Evolutionary conservation across 1,284 basidiomycete genomes (phyloP), one percentile per base, ranked within the genome.

Genomic region (Pseudozyma tsukubaensis): DNA sequence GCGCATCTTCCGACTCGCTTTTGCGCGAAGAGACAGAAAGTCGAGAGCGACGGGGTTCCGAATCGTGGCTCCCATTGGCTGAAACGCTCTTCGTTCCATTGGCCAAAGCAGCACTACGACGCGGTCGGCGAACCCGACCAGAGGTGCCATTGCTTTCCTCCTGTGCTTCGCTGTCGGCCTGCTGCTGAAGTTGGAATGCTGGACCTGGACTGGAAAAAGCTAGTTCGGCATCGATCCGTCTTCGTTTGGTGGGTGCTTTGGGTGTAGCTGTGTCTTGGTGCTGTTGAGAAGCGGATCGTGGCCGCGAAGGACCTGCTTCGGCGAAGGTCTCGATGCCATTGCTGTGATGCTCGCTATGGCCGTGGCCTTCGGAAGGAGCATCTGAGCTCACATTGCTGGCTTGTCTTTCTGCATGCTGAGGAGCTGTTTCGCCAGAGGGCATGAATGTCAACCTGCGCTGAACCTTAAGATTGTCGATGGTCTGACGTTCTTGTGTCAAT

Each of bases 151-250:
- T 59, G 35, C 34, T 59, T 12, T 45, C 51, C 6, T 54, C 32
- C 39, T 70, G 59, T 0, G 42, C 64, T n/a, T 49, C 45, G 16
- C 39, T 49, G 19, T 51, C 51, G 9, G 48, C n/a, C 21, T 61
- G 50, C 50, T 56, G 16, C 40, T 59, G 43, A 6, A 76, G 40
- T 52, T 68, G 69, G 40, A 83, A 80, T 0, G 79, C 78, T 19
- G 80, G 80, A 12, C 81, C 81, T 14, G 81, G 81, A 52, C 76
- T 79, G 58, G 77, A 80, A 37, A 83, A 83, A 16, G 73, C 71
- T 18, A 83, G 61, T 44, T 80, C 78, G 35, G 70, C 77, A 45
- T 80, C 72, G 19, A 82, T 59, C 37, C 75, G 50, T n/a, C 76
- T 70, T 18, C 77, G 50, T 44, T 80, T 80, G 11, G 59, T 43